Evolutionary conservation across 441 rosid species (phyloP), one percentile per base, ranked within the genome.

Genomic region (Breynia disticha): DNA sequence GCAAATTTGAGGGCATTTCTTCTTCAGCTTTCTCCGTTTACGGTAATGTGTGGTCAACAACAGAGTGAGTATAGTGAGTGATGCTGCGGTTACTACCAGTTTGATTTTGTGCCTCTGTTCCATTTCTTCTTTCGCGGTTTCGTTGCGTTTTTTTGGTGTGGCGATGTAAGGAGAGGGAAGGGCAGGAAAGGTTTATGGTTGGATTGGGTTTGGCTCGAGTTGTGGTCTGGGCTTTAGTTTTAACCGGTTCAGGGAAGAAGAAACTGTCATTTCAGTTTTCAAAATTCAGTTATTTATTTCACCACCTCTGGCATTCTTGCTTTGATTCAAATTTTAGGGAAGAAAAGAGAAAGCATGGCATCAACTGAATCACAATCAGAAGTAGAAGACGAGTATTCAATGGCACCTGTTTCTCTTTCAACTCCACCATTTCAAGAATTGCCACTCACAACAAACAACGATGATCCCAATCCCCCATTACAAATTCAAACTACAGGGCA

Each of bases 21-120:
- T 22, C 17, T 7, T 12, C 44, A 54, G 54, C 74, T 56, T 76
- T 54, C 78, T 64, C 15, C 82, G 76, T 12, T 80, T 67, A 13
- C 71, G 55, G 56, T 73, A 63, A 17, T 64, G 70, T 65, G 66
- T 24, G 42, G 75, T 56, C 60, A 89, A 46, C 58, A 80, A 48
- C 55, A 76, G 56, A 4, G 96, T 61, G 35, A 68, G 61, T 45
- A 73, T 74, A 3, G 82, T 80, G 16, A 79, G 54, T 16, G 87
- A 82, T 15, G 74, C 83, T 13, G 76, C 52, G 0, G 78, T 52
- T 24, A 84, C 21, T 45, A 66, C 73, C 24, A 82, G 21, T 67
- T 50, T 76, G 63, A 78, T 56, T 75, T 69, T 71, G 61, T 55
- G 57, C 48, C 16, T 67, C 54, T 59, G 48, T 46, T 67, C 72